Evolutionary conservation across 805 yeast species (phyloP).

Genomic region (Peterozyma xylosa): DNA sequence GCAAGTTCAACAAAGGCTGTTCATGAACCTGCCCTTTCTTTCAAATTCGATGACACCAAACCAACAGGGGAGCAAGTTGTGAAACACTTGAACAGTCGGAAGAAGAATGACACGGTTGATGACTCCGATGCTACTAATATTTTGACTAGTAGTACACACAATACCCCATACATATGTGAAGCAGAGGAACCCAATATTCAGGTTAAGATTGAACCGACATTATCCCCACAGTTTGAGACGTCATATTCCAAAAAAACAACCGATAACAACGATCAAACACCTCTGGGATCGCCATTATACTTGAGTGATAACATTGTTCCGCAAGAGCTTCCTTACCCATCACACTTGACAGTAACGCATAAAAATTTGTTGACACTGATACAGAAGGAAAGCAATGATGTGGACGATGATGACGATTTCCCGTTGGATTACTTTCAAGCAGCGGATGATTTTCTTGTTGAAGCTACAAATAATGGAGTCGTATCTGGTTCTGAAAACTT

Average conservation of each 20-base stretch:
- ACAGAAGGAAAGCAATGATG: neutral
- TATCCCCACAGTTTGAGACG: slow-evolving; percentile 1
- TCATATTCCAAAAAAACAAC: neutral
- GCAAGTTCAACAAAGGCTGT: slow-evolving; percentile 65
- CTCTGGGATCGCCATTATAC: slow-evolving; percentile 6
- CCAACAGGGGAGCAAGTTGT: slow-evolving; percentile 50
- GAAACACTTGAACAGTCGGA: slow-evolving; percentile 6
- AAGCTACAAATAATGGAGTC: slow-evolving; percentile 7
- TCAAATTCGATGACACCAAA: slow-evolving; percentile 49
- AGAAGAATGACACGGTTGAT: neutral
- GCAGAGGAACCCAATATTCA: slow-evolving; percentile 7
- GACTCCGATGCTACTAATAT: neutral
- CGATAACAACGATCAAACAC: neutral
- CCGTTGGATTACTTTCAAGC: slow-evolving; percentile 62
- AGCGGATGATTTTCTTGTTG: slow-evolving; percentile 26
- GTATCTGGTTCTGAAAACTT: slow-evolving; percentile 6
- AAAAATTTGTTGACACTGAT: neutral
- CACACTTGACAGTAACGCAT: neutral
- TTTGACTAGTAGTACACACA: neutral
- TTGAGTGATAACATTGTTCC: slow-evolving; percentile 10
- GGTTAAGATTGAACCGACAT: neutral
- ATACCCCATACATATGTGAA: slow-evolving; percentile 10
- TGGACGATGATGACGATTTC: slow-evolving; percentile 52
- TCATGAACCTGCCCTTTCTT: slow-evolving; percentile 74
- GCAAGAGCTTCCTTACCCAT: slow-evolving; percentile 3